Base-by-base conservation (phyloP, 352 stramenopile species). In the Pythium chondricola region DNA sequence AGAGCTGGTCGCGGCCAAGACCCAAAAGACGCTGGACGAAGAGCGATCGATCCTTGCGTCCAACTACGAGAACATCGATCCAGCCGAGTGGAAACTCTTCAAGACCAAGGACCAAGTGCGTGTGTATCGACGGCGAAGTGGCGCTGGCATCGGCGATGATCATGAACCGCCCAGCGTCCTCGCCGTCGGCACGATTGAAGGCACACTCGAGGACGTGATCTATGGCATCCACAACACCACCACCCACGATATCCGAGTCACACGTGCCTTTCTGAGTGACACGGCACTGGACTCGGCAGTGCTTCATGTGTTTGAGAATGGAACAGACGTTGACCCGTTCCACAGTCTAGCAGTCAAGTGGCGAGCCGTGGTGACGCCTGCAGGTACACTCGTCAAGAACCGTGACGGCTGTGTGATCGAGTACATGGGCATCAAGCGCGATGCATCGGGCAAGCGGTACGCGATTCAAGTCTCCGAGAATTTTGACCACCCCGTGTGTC, bases 151-250 rank as follows among this genome's bases (percentile, higher is more conserved):
- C 4, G 32, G 3, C 3, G 29, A 22, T 7, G 42, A 27, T 17
- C 18, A 38, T 0, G 31, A 49, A n/a, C 14, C 24, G 25, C 26
- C 38, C 13, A 41, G 47, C 38, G 39, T 85, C 38, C 52, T 85
- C 14, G 63, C 76, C 14, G 60, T 75, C 22, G 77, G 71, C 30
- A 67, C 65, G 39, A 68, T 88, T 39, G 40, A 59, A 38, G 74
- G 74, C 5, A 69, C 61, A 22, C 62, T 88, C 7, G 74, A 85
- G 49, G 74, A 88, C 52, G 67, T 78, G 48, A 71, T 85, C 63
- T 81, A 76, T 52, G 74, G 74, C 24, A 69, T 62, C 11, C 56
- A 74, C 47, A 68, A 71, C 51, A 22, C 48, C 45, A 22, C 66
- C 31, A 44, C 53, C 56, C 8, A 39, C 42, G 26, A 60, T 2